Evolutionary conservation across 2,329 filamentous ascomycete genomes (phyloP).

Genomic region (Trichoderma atrobrunneum): DNA sequence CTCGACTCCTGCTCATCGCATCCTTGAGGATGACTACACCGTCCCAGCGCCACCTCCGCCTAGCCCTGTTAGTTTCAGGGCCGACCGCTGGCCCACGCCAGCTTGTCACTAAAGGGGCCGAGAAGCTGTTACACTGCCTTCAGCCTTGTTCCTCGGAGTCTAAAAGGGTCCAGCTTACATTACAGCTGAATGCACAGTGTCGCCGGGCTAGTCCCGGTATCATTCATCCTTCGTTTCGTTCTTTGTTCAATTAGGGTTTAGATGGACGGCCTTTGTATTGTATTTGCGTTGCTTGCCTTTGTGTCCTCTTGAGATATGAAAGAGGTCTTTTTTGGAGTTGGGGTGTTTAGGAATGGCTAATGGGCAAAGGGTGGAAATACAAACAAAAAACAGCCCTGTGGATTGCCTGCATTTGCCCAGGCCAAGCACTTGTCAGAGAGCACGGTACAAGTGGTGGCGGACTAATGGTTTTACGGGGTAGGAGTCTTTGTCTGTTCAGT

Average conservation of each 20-base stretch:
- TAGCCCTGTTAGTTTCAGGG: constrained; percentile 60
- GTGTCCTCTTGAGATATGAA: neutral
- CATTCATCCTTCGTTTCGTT: constrained; percentile 1
- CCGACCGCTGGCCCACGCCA: constrained; percentile 52
- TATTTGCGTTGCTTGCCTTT: neutral
- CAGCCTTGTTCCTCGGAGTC: constrained; percentile 9
- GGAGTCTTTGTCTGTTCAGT: neutral
- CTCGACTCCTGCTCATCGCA: constrained; percentile 48
- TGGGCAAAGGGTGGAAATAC: neutral
- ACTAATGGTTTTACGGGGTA: neutral
- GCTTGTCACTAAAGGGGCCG: constrained; percentile 28
- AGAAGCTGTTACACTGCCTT: constrained; percentile 11
- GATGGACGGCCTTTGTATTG: constrained; percentile 11
- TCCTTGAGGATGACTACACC: constrained; percentile 58
- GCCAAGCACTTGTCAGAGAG: neutral
- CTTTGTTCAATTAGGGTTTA: constrained; percentile 12
- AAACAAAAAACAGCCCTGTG: neutral
- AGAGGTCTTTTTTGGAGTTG: constrained; percentile 14
- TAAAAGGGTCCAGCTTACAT: neutral
- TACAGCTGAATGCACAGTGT: neutral
- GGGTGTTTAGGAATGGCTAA: constrained; percentile 12
- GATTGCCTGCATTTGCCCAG: constrained; percentile 2
- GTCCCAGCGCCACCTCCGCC: constrained; percentile 65
- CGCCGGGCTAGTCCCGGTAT: neutral
- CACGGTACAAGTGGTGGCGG: neutral